Evolutionary conservation across 208 protist species (phyloP).

Genomic region (Trypanosoma platydactyli): DNA sequence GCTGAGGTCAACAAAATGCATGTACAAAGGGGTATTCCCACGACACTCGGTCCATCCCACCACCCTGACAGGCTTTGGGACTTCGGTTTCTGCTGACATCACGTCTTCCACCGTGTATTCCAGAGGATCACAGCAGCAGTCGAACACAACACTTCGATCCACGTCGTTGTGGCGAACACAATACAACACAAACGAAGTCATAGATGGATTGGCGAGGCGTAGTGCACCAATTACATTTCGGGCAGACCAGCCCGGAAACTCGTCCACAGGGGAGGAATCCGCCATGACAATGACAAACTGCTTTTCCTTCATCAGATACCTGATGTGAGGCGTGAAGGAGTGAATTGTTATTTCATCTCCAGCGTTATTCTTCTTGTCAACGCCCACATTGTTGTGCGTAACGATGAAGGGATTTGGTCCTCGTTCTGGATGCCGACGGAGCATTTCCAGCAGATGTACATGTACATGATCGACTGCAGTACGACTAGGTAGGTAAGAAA

Average conservation of each 20-base stretch:
- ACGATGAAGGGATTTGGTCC: constrained; percentile 53
- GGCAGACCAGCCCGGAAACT: constrained; percentile 36
- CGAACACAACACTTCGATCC: constrained; percentile 38
- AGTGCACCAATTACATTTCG: constrained; percentile 67
- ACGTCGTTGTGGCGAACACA: constrained; percentile 44
- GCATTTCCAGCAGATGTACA: constrained; percentile 25
- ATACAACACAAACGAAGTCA: constrained; percentile 40
- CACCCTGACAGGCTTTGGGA: constrained; percentile 2
- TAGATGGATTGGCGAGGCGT: constrained; percentile 41
- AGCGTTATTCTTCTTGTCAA: constrained; percentile 4
- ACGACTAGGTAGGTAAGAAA: constrained; percentile 20
- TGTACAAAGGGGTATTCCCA: constrained; percentile 14
- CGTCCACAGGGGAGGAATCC: constrained; percentile 38
- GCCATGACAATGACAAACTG: constrained; percentile 37
- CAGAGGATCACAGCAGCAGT: constrained; percentile 40
- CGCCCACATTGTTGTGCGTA: neutral
- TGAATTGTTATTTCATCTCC: constrained; percentile 23
- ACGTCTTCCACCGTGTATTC: constrained; percentile 11
- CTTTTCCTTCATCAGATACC: neutral
- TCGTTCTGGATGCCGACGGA: constrained; percentile 32
- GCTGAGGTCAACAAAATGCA: constrained; percentile 56
- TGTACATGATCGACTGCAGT: constrained; percentile 27
- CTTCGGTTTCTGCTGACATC: neutral
- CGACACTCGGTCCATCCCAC: constrained; percentile 43
- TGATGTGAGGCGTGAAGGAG: constrained; percentile 24